A percentile compares a stretch with the other conserved stretches of the same genome.
These are phyloP conservation scores for Parafenestella ontariensis DNA, from an alignment of 2,329 filamentous ascomycete species.

Conservation along the genomic window DNA sequence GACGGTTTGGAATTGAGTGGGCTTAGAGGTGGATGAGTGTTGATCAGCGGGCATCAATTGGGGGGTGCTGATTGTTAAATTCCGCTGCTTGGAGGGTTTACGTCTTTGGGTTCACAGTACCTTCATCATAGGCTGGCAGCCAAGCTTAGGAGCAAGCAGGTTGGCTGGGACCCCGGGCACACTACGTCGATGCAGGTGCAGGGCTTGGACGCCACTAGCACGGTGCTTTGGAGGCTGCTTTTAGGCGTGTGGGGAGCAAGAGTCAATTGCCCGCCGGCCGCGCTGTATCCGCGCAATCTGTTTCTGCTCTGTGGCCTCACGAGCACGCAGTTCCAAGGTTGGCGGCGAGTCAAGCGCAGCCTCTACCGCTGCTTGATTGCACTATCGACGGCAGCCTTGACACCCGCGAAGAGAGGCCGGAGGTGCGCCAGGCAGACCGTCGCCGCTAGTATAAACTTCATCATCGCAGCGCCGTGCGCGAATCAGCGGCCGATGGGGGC, in stretches of 20 bases:
- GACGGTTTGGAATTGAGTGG: conserved; percentile 41
- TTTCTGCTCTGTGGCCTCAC: conserved; percentile 12
- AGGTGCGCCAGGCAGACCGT: conserved; percentile 19
- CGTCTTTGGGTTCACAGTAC: conserved; percentile 44
- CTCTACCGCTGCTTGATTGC: conserved; percentile 18
- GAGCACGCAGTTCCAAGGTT: conserved; percentile 1
- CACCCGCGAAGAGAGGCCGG: conserved; percentile 22
- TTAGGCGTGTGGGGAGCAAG: conserved; percentile 31
- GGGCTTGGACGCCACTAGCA: conserved; percentile 30
- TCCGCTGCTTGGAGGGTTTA: conserved; percentile 37
- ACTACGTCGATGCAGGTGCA: conserved; percentile 35
- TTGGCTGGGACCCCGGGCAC: conserved; percentile 39
- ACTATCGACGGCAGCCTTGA: conserved; percentile 24
- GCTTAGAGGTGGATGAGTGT: conserved; percentile 34
- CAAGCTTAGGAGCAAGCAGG: conserved; percentile 43
- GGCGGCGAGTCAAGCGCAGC: conserved; percentile 11
- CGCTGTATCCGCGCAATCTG: conserved; percentile 19
- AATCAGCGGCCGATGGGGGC: conserved; percentile 35
- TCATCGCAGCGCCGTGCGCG: conserved; percentile 27
- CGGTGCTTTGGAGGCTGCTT: conserved; percentile 37
- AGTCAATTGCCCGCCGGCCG: conserved; percentile 19
- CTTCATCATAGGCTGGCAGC: conserved; percentile 49
- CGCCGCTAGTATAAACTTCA: conserved; percentile 22
- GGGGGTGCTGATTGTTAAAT: conserved; percentile 45
- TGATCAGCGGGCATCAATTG: conserved; percentile 45